Conservation (phyloP, 2,329 filamentous ascomycete genomes). For the Claviceps digitariae region DNA sequence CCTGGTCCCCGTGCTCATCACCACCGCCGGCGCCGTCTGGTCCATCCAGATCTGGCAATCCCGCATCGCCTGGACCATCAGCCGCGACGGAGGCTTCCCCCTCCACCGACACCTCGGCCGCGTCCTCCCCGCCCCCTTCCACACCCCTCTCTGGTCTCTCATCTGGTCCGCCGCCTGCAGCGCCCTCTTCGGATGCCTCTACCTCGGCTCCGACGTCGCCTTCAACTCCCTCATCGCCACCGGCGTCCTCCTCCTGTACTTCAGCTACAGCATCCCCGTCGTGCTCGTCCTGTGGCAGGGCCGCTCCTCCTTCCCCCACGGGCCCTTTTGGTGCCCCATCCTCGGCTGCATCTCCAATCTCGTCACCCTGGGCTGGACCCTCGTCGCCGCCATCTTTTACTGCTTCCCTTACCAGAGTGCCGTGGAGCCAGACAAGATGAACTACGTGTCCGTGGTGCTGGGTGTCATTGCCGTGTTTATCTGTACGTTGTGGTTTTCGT, state of each 20-base stretch:
- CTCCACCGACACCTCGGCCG: constrained; percentile 12
- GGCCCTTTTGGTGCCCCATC: constrained; percentile 15
- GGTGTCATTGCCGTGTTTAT: constrained; percentile 8
- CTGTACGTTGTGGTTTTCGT: constrained; percentile 10
- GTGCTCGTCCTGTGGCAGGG: constrained; percentile 11
- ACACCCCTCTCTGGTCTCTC: constrained; percentile 14
- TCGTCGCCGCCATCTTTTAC: constrained; percentile 14
- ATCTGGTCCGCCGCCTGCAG: constrained; percentile 12
- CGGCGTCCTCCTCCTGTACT: constrained; percentile 14
- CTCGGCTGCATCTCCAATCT: constrained; percentile 14
- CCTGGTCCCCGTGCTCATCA: constrained; percentile 12
- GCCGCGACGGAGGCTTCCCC: constrained; percentile 14
- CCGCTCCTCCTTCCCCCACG: constrained; percentile 13
- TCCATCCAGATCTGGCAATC: constrained; percentile 18
- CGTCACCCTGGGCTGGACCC: constrained; percentile 13
- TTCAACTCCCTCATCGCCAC: constrained; percentile 15
- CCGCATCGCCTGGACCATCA: constrained; percentile 16
- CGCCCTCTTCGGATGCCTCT: constrained; percentile 15
- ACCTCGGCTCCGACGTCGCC: constrained; percentile 15
- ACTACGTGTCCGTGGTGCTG: constrained; percentile 14
- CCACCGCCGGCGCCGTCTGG: constrained; percentile 13
- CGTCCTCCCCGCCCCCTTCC: constrained; percentile 10
- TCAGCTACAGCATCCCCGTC: constrained; percentile 16
- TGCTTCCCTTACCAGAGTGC: constrained; percentile 15
- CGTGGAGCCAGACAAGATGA: constrained; percentile 12